These are phyloP conservation scores for Aleurites moluccanus DNA, from an alignment of 441 rosid genomes.

Conservation along the genomic window DNA sequence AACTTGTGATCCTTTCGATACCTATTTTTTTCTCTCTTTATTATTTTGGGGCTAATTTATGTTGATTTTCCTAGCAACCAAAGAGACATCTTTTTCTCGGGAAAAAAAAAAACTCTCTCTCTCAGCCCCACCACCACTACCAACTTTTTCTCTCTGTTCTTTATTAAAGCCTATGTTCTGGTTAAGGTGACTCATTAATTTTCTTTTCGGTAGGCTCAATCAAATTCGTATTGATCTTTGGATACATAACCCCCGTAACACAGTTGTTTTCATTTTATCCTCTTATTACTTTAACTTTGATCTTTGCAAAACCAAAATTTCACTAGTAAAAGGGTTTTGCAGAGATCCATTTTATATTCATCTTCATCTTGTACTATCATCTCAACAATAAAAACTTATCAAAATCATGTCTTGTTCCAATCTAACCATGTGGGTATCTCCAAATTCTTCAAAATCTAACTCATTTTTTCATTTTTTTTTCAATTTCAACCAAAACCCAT, in stretches of 20 bases:
- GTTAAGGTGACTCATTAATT: background rate
- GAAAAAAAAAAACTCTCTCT: too few species aligned
- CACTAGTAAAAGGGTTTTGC: background rate
- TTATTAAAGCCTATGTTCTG: too few species aligned
- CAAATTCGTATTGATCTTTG: background rate
- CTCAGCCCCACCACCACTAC: too few species aligned
- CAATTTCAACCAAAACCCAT: conserved; percentile 31
- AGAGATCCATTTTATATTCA: background rate
- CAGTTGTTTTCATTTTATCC: background rate
- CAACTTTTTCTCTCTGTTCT: too few species aligned
- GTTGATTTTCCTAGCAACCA: too few species aligned
- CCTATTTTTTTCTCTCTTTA: too few species aligned
- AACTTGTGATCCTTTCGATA: too few species aligned
- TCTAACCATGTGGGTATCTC: conserved; percentile 29
- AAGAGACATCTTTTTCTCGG: too few species aligned
- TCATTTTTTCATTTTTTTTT: conserved; percentile 8
- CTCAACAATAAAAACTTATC: background rate
- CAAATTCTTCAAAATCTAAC: conserved; percentile 29
- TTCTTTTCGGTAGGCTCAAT: background rate
- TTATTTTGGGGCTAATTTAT: too few species aligned
- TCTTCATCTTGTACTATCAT: background rate
- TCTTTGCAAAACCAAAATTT: conserved; percentile 11
- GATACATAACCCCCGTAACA: background rate
- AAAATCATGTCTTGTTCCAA: conserved; percentile 38
- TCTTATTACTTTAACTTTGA: background rate